Percentiles rank a stretch among this genome's conserved stretches.
phyloP scores from a whole-genome alignment of 192 early-diverging fungal genomes.

The Spizellomyces sp. region DNA sequence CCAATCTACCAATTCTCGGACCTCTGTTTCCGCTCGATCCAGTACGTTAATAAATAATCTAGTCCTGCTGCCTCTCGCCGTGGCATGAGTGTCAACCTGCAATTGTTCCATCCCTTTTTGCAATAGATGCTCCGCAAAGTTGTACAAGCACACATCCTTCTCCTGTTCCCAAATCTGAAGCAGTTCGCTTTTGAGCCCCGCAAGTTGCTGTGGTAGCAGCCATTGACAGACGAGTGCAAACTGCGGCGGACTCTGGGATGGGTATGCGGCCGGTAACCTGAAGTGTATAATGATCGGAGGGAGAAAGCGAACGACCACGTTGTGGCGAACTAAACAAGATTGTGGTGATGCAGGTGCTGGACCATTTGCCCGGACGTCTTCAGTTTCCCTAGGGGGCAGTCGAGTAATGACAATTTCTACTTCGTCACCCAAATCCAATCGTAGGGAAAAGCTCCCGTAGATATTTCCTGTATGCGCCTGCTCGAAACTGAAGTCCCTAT shows the following conservation, averaged over 20 bases:
- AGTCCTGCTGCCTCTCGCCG: not conserved
- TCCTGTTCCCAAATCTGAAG: slow-evolving; percentile 15
- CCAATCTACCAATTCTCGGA: slow-evolving; percentile 6
- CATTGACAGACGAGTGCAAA: slow-evolving; percentile 20
- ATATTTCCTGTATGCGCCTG: not conserved
- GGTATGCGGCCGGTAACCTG: slow-evolving; percentile 7
- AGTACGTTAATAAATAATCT: not conserved
- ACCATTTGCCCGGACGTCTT: not conserved
- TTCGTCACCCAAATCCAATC: slow-evolving; percentile 8
- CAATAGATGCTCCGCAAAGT: slow-evolving; percentile 9
- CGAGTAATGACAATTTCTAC: not conserved
- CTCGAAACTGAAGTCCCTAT: not conserved
- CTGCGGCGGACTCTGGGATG: not conserved
- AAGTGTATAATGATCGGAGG: slow-evolving; percentile 20
- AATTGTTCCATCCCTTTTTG: not conserved
- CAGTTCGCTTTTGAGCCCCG: not conserved
- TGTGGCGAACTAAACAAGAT: no score
- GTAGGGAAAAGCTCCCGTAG: not conserved
- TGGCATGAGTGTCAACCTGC: not conserved
- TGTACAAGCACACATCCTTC: slow-evolving; percentile 15
- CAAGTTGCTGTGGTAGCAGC: not conserved
- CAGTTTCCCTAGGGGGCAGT: not conserved
- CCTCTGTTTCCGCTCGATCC: not conserved
- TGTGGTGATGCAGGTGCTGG: no score
- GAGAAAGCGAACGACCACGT: slow-evolving; percentile 7